phyloP scores from a whole-genome alignment of 805 yeast species.

The Candida manassasensis region DNA sequence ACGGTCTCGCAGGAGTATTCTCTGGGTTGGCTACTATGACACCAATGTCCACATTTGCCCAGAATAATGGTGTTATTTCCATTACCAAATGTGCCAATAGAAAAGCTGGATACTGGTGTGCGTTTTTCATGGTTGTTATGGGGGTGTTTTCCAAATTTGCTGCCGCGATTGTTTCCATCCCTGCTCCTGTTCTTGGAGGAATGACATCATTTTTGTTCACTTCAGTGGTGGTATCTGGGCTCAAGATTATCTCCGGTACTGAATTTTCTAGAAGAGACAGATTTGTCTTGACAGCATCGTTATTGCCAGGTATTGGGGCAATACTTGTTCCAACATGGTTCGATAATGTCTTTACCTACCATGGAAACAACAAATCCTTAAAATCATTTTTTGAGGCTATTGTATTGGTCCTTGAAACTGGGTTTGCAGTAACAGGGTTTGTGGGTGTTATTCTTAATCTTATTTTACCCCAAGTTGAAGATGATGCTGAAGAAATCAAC shows the following conservation, averaged over 20 bases:
- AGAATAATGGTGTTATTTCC: slow-evolving; percentile 91
- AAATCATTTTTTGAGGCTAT: slow-evolving; percentile 66
- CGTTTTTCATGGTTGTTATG: slow-evolving; percentile 77
- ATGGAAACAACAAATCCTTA: slow-evolving; percentile 52
- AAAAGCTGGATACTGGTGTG: slow-evolving; percentile 74
- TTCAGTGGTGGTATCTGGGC: slow-evolving; percentile 72
- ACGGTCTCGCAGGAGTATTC: slow-evolving; percentile 74
- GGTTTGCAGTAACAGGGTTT: slow-evolving; percentile 67
- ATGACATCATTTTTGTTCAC: slow-evolving; percentile 77
- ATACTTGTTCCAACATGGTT: slow-evolving; percentile 65
- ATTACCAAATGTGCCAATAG: slow-evolving; percentile 89
- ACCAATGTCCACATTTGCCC: slow-evolving; percentile 90
- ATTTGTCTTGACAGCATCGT: slow-evolving; percentile 61
- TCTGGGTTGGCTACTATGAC: slow-evolving; percentile 81
- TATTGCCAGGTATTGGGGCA: slow-evolving; percentile 65
- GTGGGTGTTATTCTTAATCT: slow-evolving; percentile 58
- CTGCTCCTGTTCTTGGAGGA: slow-evolving; percentile 61
- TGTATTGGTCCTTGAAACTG: slow-evolving; percentile 64
- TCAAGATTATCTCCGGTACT: slow-evolving; percentile 57
- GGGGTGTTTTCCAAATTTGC: slow-evolving; percentile 85
- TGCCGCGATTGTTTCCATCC: slow-evolving; percentile 73
- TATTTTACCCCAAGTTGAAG: slow-evolving; percentile 54
- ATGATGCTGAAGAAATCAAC: slow-evolving; percentile 44
- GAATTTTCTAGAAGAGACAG: slow-evolving; percentile 71
- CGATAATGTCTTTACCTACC: slow-evolving; percentile 56